Percentiles rank a stretch among this genome's conserved stretches.
Evolutionary conservation across 306 rosid genomes (phyloP).

Genomic region (Malus orientalis): DNA sequence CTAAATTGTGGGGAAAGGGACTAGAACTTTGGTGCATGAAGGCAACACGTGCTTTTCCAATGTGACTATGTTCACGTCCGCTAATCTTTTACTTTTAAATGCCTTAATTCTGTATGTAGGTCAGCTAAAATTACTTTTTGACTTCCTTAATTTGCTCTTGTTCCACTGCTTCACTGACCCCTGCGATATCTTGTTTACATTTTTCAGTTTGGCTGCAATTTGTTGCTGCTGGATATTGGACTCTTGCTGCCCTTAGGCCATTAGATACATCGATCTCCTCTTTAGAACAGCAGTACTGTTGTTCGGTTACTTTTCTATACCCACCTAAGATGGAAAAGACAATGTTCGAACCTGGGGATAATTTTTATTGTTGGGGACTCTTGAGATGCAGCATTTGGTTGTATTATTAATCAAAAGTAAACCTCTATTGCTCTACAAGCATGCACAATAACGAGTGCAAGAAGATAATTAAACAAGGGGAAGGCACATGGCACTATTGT

Average conservation of each 20-base stretch:
- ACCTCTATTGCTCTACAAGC: neutral
- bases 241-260: neutral
- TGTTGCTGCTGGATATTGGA: conserved; percentile 17
- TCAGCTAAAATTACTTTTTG: neutral
- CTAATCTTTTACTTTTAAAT: neutral
- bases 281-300: neutral
- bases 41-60: too few species aligned
- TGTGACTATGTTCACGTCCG: neutral
- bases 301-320: too few species aligned
- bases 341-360: too few species aligned
- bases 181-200: neutral
- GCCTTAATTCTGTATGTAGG: neutral
- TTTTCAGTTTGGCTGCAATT: conserved; percentile 11
- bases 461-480: too few species aligned
- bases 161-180: neutral
- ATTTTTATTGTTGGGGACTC: too few species aligned
- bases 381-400: too few species aligned
- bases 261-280: neutral
- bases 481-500: too few species aligned
- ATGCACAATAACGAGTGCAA: too few species aligned
- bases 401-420: too few species aligned
- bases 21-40: too few species aligned
- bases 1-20: too few species aligned
- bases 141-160: neutral
- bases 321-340: too few species aligned